Evolutionary conservation across 2,329 filamentous ascomycete species (phyloP), one percentile per base, ranked within the genome.

Genomic region (Pestalotiopsis sp.): DNA sequence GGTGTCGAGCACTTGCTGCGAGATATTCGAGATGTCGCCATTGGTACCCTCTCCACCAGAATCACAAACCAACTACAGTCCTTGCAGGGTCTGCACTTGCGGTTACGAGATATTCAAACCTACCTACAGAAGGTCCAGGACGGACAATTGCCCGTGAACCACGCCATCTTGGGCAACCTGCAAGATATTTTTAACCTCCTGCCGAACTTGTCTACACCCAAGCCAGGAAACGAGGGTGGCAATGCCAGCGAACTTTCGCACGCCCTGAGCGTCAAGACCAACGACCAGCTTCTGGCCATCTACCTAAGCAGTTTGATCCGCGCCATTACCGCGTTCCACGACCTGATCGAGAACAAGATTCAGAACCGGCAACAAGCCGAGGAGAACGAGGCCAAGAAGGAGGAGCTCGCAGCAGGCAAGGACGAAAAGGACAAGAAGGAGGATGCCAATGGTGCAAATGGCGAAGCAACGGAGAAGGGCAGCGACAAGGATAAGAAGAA

Each of bases 271-370:
- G 89, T 97, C 83, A 99, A 99, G 89, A 98, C 95, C 68, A 99
- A 99, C 78, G 96, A 99, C 80, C 96, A 99, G 84, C 88, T 99
- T 72, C 98, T 99, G 93, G 90, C 94, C 65, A 98, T 99, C 79
- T 99, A 99, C 81, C 86, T 99, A 66, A 97, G 93, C 83, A 97
- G 93, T 83, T 84, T 98, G 84, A 98, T 99, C 81, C 89, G 96
- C 70, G 96, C 96, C 67, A 99, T 99, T 77, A 98, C 96, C 13
- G 96, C 96, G 7, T 99, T 98, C 91, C 96, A 99, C 80, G 96
- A 99, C 79, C 84, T 99, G 73, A 99, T 99, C 73, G 96, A 99
- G 85, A 99, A 99, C 86, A 99, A 99, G 88, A 98, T 98, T 73
- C 95, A 98, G 84, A 99, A 99, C 83, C 89, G 95, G 79, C 94